Conservation (phyloP, 352 stramenopile species). For the Pythium oligandrum region DNA sequence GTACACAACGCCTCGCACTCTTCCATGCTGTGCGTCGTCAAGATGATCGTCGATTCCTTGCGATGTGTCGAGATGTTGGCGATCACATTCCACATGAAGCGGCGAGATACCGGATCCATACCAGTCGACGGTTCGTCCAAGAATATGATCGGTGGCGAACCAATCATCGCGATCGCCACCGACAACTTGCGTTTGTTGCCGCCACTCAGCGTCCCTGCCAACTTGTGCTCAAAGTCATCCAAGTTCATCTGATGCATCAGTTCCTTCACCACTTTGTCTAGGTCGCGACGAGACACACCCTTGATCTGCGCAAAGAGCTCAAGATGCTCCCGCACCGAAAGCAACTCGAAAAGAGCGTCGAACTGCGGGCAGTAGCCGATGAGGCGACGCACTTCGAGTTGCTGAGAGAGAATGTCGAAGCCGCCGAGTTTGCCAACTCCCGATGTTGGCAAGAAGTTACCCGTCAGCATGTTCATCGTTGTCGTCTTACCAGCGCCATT, state of each 20-base stretch:
- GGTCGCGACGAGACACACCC: constrained; percentile 29
- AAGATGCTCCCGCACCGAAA: constrained; percentile 85
- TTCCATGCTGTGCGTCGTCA: constrained; percentile 94
- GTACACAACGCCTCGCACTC: constrained; percentile 88
- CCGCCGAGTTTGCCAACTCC: constrained; percentile 39
- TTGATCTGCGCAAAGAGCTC: constrained; percentile 89
- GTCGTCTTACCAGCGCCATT: constrained; percentile 92
- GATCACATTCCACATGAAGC: constrained; percentile 93
- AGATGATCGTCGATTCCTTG: constrained; percentile 76
- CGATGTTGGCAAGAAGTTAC: constrained; percentile 49
- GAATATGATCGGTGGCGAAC: constrained; percentile 87
- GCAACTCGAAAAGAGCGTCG: constrained; percentile 76
- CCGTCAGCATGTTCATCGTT: constrained; percentile 91
- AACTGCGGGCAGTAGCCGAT: constrained; percentile 92
- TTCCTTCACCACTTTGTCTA: constrained; percentile 58
- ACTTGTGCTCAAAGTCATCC: constrained; percentile 72
- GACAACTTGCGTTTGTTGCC: constrained; percentile 95
- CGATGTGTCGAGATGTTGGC: constrained; percentile 57
- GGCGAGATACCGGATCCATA: constrained; percentile 92
- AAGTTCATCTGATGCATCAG: constrained; percentile 87
- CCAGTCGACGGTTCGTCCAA: constrained; percentile 91
- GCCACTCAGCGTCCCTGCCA: constrained; percentile 72
- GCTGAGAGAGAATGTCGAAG: constrained; percentile 50
- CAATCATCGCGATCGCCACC: constrained; percentile 94
- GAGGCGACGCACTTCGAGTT: constrained; percentile 47